Evolutionary conservation across 768 basidiomycete species (phyloP).

Genomic region (Gymnopilus junonius): DNA sequence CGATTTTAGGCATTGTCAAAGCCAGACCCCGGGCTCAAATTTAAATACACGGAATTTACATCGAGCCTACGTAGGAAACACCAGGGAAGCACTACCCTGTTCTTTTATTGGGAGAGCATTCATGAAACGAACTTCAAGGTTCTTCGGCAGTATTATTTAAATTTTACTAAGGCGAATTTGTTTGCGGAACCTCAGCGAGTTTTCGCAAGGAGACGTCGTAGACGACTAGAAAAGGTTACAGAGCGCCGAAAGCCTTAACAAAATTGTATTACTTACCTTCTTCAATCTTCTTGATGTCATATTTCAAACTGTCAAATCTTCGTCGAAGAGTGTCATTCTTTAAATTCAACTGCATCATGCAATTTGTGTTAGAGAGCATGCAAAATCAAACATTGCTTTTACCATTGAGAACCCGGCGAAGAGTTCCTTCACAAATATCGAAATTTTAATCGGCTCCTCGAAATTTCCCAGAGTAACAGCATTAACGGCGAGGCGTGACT

Average conservation of each 20-base stretch:
- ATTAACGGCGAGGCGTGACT: conserved; percentile 84
- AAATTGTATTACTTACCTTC: conserved; percentile 57
- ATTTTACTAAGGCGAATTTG: background rate
- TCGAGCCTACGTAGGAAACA: no score
- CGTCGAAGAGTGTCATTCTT: conserved; percentile 80
- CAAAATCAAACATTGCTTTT: conserved; percentile 8
- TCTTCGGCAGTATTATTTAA: no score
- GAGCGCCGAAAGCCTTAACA: background rate
- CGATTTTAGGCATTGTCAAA: no score
- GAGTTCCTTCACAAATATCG: conserved; percentile 77
- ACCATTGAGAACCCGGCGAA: conserved; percentile 89
- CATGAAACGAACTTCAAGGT: no score
- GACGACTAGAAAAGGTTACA: conserved; percentile 55
- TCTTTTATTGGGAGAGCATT: no score
- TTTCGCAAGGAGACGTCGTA: conserved; percentile 85
- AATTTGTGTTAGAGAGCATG: background rate
- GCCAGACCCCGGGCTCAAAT: no score
- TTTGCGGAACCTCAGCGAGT: conserved; percentile 36
- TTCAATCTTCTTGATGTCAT: conserved; percentile 88
- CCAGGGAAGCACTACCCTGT: no score
- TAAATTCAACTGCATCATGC: conserved; percentile 63
- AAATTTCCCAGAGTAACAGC: conserved; percentile 84
- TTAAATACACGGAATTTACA: no score
- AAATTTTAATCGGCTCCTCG: conserved; percentile 78
- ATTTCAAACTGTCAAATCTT: conserved; percentile 82